Base-by-base conservation (phyloP, 2,329 filamentous ascomycete species). In the Ciborinia camelliae region DNA sequence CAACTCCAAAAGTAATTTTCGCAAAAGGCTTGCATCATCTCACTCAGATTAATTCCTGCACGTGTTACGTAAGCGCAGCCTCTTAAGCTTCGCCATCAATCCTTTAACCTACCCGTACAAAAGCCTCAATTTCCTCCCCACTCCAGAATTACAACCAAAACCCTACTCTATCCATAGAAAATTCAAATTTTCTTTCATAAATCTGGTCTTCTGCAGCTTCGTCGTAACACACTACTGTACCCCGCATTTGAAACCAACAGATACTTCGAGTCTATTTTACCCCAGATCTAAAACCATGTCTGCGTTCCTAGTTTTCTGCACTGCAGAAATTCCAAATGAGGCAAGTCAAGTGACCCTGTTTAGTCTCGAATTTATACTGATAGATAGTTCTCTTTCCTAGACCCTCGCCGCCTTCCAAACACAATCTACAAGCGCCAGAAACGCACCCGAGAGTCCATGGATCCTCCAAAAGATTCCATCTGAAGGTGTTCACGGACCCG, bases 221-320 rank as follows among this genome's bases (percentile, higher is more conserved):
- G n/a, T n/a, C n/a, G n/a, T n/a, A 37, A 9, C 51, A 15, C 18
- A 18, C 41, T 7, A 43, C 18, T 43, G 30, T 37, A 23, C 4
- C 12, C 12, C 32, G 51, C 32, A 37, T 23, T 28, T 50, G 6
- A 3, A 37, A 35, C 15, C 51, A 37, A 15, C 32, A 37, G 15
- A n/a, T 53, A 53, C n/a, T 23, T 37, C 9, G n/a, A 37, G 20
- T 12, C 15, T n/a, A 26, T 10, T 10, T 18, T 14, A 53, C 12
- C 23, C n/a, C 30, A 6, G 18, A 43, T 43, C 53, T 20, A 55
- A 35, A 55, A 43, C 12, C 20, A 55, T 55, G 53, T 14, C 20
- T 55, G 18, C 53, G n/a, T 55, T n/a, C 5, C 35, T 55, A 39
- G 53, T 55, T 12, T 43, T 55, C 18, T 55, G 53, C 53, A 55